A percentile compares a stretch with the other conserved stretches of the same genome.
These are phyloP conservation scores for Citrus hindsii DNA, from an alignment of 345 rosid genomes.

Conservation along the genomic window DNA sequence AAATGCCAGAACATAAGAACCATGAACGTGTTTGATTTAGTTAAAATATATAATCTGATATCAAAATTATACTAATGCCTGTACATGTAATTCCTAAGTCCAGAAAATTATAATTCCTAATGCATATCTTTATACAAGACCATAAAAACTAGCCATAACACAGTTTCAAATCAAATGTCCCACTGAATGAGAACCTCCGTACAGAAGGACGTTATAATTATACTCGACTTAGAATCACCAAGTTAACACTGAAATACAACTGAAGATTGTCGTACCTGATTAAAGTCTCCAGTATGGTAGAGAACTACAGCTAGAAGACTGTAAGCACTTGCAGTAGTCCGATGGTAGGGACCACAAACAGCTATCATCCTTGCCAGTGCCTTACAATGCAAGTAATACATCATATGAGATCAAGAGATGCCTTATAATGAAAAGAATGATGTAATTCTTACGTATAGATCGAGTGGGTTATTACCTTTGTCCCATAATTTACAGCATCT, in stretches of 20 bases:
- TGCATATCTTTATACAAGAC: background rate
- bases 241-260: too few species aligned
- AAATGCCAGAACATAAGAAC: background rate
- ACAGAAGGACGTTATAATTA: background rate
- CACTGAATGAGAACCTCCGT: slow-evolving; percentile 3
- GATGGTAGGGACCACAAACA: slow-evolving; percentile 91
- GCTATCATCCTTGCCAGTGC: slow-evolving; percentile 81
- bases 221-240: background rate
- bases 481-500: slow-evolving; percentile 70
- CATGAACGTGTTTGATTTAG: background rate
- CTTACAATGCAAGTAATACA: slow-evolving; percentile 33
- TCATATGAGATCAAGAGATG: slow-evolving; percentile 14
- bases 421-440: background rate
- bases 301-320: slow-evolving; percentile 93
- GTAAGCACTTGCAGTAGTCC: slow-evolving; percentile 82
- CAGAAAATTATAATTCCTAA: background rate
- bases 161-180: background rate
- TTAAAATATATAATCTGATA: background rate
- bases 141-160: background rate
- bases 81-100: background rate
- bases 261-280: slow-evolving; percentile 53
- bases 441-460: background rate
- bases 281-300: slow-evolving; percentile 88
- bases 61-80: background rate
- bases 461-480: slow-evolving; percentile 44